Conservation (phyloP, 331 rosid genomes). For the Quercus tomentella region DNA sequence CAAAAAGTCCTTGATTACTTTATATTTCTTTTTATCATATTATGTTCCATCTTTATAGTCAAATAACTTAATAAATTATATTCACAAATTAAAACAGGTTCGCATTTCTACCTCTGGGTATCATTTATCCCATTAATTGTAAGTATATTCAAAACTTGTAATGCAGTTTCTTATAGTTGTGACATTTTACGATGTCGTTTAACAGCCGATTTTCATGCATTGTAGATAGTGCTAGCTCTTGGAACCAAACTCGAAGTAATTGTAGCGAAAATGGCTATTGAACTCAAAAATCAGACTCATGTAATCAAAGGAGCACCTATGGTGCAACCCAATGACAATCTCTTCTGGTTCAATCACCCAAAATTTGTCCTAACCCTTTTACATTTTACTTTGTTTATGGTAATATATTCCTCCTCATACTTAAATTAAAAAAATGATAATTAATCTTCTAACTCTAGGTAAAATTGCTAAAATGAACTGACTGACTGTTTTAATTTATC, state of each 20-base stretch:
- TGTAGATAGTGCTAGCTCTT: slow-evolving; percentile 42
- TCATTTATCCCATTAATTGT: slow-evolving; percentile 55
- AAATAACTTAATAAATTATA: no score
- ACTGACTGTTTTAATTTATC: background rate
- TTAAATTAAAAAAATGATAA: no score
- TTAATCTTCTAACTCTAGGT: background rate
- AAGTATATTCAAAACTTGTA: slow-evolving; percentile 1
- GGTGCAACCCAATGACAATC: slow-evolving; percentile 50
- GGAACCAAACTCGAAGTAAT: slow-evolving; percentile 56
- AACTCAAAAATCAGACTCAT: slow-evolving; percentile 18
- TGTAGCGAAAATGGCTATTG: slow-evolving; percentile 48
- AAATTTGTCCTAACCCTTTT: slow-evolving; percentile 38
- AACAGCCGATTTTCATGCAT: background rate
- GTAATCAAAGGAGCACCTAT: slow-evolving; percentile 52
- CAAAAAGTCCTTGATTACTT: background rate
- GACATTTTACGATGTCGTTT: background rate
- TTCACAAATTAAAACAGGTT: slow-evolving; percentile 30
- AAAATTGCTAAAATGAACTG: no score
- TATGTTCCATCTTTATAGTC: background rate
- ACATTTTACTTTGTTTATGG: slow-evolving; percentile 52
- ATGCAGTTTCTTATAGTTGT: background rate
- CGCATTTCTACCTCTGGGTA: slow-evolving; percentile 54
- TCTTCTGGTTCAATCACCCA: slow-evolving; percentile 57
- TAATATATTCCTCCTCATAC: background rate
- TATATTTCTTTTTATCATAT: background rate